Evolutionary conservation across 2,329 filamentous ascomycete genomes (phyloP).

Genomic region (Rutstroemia sydowiana): DNA sequence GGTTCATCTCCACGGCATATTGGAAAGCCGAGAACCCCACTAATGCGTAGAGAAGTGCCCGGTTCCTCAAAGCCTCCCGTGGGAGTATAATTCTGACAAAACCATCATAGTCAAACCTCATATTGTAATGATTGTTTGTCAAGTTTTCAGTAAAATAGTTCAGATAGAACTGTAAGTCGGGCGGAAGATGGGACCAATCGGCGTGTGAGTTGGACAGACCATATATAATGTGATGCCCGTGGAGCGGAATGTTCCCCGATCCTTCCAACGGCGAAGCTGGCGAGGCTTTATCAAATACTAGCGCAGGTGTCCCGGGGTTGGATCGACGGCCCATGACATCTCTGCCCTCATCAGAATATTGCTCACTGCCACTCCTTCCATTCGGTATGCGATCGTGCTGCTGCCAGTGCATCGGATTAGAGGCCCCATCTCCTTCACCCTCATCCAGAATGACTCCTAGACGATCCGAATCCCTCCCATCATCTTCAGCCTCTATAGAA

Average conservation of each 20-base stretch:
- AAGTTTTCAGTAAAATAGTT: slow-evolving; percentile 72
- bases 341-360: slow-evolving; percentile 33
- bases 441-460: slow-evolving; percentile 50
- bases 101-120: slow-evolving; percentile 61
- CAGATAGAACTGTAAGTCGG: slow-evolving; percentile 71
- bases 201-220: too few relatives aligned
- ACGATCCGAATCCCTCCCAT: slow-evolving; percentile 39
- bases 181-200: slow-evolving; percentile 54
- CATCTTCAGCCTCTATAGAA: slow-evolving; percentile 45
- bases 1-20: slow-evolving; percentile 60
- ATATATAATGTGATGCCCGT: too few relatives aligned
- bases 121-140: slow-evolving; percentile 73
- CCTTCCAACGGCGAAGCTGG: slow-evolving; percentile 43
- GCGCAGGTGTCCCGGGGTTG: slow-evolving; percentile 47
- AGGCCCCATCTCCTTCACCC: slow-evolving; percentile 34
- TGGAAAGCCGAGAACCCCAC: slow-evolving; percentile 88
- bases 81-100: slow-evolving; percentile 70
- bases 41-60: slow-evolving; percentile 77
- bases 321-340: slow-evolving; percentile 36
- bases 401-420: slow-evolving; percentile 9
- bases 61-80: slow-evolving; percentile 65
- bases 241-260: too few relatives aligned
- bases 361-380: slow-evolving; percentile 24
- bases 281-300: slow-evolving; percentile 45
- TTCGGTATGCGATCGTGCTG: neutral